These are phyloP conservation scores for Inosperma sp. DNA, from an alignment of 768 basidiomycete genomes.

Conservation along the genomic window DNA sequence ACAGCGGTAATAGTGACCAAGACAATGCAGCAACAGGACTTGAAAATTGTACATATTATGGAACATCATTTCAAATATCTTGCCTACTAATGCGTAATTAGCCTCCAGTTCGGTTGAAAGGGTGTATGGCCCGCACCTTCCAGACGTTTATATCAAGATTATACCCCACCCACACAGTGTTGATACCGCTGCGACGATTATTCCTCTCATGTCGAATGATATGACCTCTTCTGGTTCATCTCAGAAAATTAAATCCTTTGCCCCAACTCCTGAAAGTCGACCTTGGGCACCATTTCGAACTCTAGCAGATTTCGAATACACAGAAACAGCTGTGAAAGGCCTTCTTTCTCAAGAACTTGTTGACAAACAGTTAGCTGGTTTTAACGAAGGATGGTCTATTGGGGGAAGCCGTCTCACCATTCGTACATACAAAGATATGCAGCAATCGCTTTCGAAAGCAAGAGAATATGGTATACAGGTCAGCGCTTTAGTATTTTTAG, in stretches of 20 bases:
- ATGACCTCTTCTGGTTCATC: background rate
- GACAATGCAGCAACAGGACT: background rate
- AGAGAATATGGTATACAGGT: slow-evolving; percentile 1
- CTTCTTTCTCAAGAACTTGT: slow-evolving; percentile 11
- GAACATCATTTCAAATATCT: background rate
- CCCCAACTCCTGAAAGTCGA: slow-evolving; percentile 3
- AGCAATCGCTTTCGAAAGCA: background rate
- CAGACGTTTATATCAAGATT: slow-evolving; percentile 16
- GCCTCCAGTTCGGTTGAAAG: background rate
- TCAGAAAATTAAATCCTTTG: background rate
- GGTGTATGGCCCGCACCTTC: slow-evolving; percentile 12
- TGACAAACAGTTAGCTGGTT: slow-evolving; percentile 11
- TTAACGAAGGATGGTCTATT: slow-evolving; percentile 1
- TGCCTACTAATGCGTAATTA: background rate
- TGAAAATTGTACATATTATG: background rate
- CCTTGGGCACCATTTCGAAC: slow-evolving; percentile 16
- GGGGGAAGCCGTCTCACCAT: background rate
- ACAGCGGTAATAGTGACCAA: background rate
- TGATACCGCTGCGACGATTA: slow-evolving; percentile 6
- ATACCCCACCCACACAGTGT: slow-evolving; percentile 14
- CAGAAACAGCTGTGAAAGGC: slow-evolving; percentile 10
- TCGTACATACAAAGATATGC: slow-evolving; percentile 2
- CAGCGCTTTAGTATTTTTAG: background rate
- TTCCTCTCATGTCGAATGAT: slow-evolving; percentile 7
- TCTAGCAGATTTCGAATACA: slow-evolving; percentile 15